phyloP scores from a whole-genome alignment of 768 basidiomycete species.

The Suillus hirtellus region DNA sequence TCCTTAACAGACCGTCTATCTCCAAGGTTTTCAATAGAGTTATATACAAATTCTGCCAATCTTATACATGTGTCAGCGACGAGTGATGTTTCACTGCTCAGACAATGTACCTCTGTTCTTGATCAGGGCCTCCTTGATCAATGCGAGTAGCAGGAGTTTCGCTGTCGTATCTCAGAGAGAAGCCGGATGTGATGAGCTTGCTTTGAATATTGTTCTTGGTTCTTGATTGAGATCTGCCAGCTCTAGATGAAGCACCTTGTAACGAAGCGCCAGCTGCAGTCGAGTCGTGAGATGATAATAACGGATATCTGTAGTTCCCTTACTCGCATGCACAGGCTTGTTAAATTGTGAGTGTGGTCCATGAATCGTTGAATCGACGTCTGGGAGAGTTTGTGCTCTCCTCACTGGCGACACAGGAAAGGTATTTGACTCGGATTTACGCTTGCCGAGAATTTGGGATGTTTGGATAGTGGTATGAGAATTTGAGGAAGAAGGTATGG shows the following conservation, averaged over 20 bases:
- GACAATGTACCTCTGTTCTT: constrained; percentile 43
- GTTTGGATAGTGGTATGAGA: neutral
- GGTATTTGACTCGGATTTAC: neutral
- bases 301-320: neutral
- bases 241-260: neutral
- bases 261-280: neutral
- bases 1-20: constrained; percentile 52
- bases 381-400: neutral
- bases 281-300: neutral
- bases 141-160: constrained; percentile 49
- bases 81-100: neutral
- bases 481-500: constrained; percentile 6
- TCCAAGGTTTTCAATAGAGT: constrained; percentile 56
- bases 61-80: constrained; percentile 30
- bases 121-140: constrained; percentile 61
- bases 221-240: constrained; percentile 5
- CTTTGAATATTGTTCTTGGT: neutral
- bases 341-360: constrained; percentile 1
- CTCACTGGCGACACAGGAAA: neutral
- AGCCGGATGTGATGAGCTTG: constrained; percentile 25
- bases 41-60: constrained; percentile 63
- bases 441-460: constrained; percentile 11
- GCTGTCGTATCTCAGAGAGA: constrained; percentile 50
- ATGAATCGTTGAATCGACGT: neutral
- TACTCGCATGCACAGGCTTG: constrained; percentile 4